Evolutionary conservation across 2,329 filamentous ascomycete species (phyloP).

Genomic region (Colletotrichum chrysophilum): DNA sequence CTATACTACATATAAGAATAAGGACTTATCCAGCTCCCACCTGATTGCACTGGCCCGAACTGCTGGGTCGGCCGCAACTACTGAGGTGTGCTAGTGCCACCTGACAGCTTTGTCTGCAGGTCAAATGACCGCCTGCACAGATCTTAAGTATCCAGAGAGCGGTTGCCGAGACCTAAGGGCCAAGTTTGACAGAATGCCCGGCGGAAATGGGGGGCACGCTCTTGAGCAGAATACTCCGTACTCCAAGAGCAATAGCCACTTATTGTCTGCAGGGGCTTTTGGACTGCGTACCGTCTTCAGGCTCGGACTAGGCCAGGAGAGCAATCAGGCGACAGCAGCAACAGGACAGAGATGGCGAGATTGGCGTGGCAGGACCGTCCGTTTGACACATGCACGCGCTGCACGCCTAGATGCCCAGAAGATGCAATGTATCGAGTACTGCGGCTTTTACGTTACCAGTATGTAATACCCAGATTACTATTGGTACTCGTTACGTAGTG

Average conservation of each 20-base stretch:
- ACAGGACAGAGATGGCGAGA: neutral
- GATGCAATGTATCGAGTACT: neutral
- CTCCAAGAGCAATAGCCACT: neutral
- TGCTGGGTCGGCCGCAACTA: neutral
- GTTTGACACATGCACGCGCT: conserved; percentile 1
- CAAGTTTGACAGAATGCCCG: neutral
- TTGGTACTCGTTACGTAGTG: conserved; percentile 7
- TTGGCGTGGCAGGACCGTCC: neutral
- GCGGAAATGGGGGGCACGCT: neutral
- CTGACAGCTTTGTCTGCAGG: neutral
- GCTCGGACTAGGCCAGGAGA: neutral
- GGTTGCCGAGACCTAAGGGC: neutral
- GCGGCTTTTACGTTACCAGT: neutral
- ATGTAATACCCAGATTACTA: neutral
- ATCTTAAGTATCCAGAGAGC: neutral
- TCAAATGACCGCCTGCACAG: neutral
- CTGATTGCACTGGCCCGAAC: neutral
- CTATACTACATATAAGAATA: neutral
- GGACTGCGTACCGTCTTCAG: neutral
- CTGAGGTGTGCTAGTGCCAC: neutral
- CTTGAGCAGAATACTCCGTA: neutral
- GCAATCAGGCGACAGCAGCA: neutral
- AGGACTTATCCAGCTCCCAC: neutral
- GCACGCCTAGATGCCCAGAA: neutral
- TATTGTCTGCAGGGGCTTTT: neutral